A percentile compares a stretch with the other conserved stretches of the same genome.
Evolutionary conservation across 768 basidiomycete genomes (phyloP).

Genomic region (Russula emetica): DNA sequence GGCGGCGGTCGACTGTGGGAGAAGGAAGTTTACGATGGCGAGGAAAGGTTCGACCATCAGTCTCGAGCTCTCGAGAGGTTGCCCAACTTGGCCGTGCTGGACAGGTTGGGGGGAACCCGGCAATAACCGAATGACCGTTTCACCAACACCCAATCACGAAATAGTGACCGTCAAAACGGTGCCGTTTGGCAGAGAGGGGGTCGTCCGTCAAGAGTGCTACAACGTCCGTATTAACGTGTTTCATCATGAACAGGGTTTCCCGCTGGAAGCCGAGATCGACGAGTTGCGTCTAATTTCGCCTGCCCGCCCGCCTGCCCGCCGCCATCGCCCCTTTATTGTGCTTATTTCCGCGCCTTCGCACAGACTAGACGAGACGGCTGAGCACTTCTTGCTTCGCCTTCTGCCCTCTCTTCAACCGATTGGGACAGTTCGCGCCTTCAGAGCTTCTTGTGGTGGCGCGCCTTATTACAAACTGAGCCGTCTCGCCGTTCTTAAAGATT

Average conservation of each 20-base stretch:
- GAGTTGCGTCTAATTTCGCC: conserved; percentile 47
- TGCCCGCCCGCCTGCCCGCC: conserved; percentile 19
- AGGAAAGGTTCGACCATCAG: conserved; percentile 27
- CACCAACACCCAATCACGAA: conserved; percentile 42
- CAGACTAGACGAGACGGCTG: conserved; percentile 60
- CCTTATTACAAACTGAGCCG: conserved; percentile 69
- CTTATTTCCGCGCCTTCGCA: conserved; percentile 17
- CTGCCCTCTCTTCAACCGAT: conserved; percentile 55
- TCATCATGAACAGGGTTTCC: conserved; percentile 63
- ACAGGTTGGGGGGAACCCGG: background rate
- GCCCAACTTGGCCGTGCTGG: background rate
- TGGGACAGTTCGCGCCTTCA: conserved; percentile 60
- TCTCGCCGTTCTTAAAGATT: conserved; percentile 62
- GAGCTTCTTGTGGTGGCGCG: conserved; percentile 28
- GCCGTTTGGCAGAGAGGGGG: conserved; percentile 40
- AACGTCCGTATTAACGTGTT: conserved; percentile 59
- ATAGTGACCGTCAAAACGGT: conserved; percentile 51
- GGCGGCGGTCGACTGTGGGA: conserved; percentile 20
- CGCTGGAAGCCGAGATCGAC: conserved; percentile 72
- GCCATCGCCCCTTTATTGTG: background rate
- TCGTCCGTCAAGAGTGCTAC: conserved; percentile 59
- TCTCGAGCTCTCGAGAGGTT: background rate
- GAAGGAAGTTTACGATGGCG: conserved; percentile 21
- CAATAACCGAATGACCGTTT: background rate
- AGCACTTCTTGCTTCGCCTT: conserved; percentile 70